Evolutionary conservation across 2,329 filamentous ascomycete genomes (phyloP), one percentile per base, ranked within the genome.

Genomic region (Phaeoacremonium minimum): DNA sequence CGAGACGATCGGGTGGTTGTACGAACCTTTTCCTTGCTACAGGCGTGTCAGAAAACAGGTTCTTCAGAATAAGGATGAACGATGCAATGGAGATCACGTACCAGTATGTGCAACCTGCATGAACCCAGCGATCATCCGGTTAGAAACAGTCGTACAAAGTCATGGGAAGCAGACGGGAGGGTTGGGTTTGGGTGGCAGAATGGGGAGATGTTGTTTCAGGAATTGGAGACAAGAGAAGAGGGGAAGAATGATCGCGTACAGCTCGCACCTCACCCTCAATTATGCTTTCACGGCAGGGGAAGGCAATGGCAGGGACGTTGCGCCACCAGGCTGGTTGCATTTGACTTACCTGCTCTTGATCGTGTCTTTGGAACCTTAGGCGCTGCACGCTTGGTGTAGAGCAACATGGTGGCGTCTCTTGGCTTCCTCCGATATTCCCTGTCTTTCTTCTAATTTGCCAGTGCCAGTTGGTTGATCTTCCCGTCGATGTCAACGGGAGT

Each of bases 301-400:
- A n/a, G n/a, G n/a, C n/a, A n/a, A n/a, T n/a, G n/a, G n/a, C n/a
- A n/a, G n/a, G n/a, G n/a, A n/a, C n/a, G n/a, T n/a, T n/a, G n/a
- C n/a, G n/a, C n/a, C n/a, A n/a, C n/a, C n/a, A n/a, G n/a, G n/a
- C n/a, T n/a, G n/a, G n/a, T n/a, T n/a, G n/a, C n/a, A n/a, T n/a
- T n/a, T n/a, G 8, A 68, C 70, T 61, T 58, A 78, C 74, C 74
- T 53, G 72, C 69, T 60, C 75, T 66, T n/a, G 76, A 80, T 37
- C 76, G 67, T 50, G 63, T 69, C 58, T 79, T 80, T 19, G 75
- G 75, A 30, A 66, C 60, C 56, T 77, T 80, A n/a, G 75, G 72
- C 32, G 67, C 56, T 40, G 75, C 75, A 33, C 71, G 57, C 54
- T 65, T 69, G n/a, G 74, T 76, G 51, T 77, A 80, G 30, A 80